phyloP scores from a whole-genome alignment of 2,329 filamentous ascomycete species.

The Coniochaeta hoffmannii region DNA sequence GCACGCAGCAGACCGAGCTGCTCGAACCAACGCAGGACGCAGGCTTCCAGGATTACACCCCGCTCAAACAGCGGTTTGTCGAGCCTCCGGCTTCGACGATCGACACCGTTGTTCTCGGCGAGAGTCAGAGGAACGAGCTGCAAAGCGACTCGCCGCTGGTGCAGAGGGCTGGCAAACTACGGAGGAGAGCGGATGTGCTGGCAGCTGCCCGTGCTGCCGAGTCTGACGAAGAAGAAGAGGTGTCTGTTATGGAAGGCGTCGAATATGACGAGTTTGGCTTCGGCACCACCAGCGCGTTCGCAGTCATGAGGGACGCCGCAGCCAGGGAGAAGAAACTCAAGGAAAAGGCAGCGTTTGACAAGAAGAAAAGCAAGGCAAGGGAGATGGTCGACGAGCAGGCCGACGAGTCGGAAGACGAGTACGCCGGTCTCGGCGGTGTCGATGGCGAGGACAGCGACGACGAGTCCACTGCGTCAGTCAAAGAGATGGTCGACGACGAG shows the following conservation, averaged over 20 bases:
- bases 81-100: conserved; percentile 60
- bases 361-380: conserved; percentile 79
- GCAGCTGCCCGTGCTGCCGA: conserved; percentile 25
- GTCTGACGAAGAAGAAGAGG: conserved; percentile 32
- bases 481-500: conserved; percentile 86
- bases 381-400: conserved; percentile 89
- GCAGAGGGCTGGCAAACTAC: conserved; percentile 50
- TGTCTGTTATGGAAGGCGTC: conserved; percentile 12
- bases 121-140: conserved; percentile 23
- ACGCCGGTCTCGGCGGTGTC: conserved; percentile 82
- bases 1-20: conserved; percentile 60
- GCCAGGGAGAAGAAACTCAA: conserved; percentile 42
- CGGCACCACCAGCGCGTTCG: conserved; percentile 42
- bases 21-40: conserved; percentile 75
- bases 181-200: conserved; percentile 21
- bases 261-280: conserved; percentile 27
- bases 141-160: conserved; percentile 58
- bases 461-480: conserved; percentile 62
- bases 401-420: conserved; percentile 97
- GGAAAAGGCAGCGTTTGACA: conserved; percentile 57
- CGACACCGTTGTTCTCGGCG: conserved; percentile 56
- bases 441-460: conserved; percentile 82
- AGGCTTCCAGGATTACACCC: conserved; percentile 67
- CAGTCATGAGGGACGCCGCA: conserved; percentile 60
- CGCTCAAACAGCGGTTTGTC: conserved; percentile 60